Evolutionary conservation across 2,329 filamentous ascomycete genomes (phyloP).

Genomic region (Xylariaceae sp.): DNA sequence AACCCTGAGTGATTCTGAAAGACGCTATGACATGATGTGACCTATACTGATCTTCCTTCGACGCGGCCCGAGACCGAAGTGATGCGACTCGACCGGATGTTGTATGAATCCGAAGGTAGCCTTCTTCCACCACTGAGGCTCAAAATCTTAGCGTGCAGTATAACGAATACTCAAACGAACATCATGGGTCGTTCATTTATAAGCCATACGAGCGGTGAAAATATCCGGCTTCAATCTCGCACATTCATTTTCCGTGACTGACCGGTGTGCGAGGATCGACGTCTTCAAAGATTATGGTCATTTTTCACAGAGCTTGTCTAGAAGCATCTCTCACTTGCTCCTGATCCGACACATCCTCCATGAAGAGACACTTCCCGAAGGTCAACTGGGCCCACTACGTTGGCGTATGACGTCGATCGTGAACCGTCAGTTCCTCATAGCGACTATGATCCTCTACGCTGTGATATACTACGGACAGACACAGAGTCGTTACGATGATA

Average conservation of each 20-base stretch:
- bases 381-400: background rate
- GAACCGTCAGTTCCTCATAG: conserved; percentile 6
- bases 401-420: conserved; percentile 3
- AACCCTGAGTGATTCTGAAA: conserved; percentile 52
- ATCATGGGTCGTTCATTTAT: conserved; percentile 2
- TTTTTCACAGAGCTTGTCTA: background rate
- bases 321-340: background rate
- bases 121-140: background rate
- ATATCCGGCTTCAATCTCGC: too few species aligned
- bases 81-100: background rate
- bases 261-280: background rate
- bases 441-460: conserved; percentile 1
- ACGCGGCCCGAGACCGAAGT: conserved; percentile 40
- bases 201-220: background rate
- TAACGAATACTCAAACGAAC: conserved; percentile 1
- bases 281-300: background rate
- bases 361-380: background rate
- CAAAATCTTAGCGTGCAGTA: background rate
- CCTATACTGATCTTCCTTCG: conserved; percentile 40
- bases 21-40: conserved; percentile 47
- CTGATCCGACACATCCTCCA: background rate
- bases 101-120: conserved; percentile 1
- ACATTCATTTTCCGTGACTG: too few species aligned
- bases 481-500: background rate
- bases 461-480: background rate